Evolutionary conservation across 768 basidiomycete genomes (phyloP).

Genomic region (Podaxis sp.): DNA sequence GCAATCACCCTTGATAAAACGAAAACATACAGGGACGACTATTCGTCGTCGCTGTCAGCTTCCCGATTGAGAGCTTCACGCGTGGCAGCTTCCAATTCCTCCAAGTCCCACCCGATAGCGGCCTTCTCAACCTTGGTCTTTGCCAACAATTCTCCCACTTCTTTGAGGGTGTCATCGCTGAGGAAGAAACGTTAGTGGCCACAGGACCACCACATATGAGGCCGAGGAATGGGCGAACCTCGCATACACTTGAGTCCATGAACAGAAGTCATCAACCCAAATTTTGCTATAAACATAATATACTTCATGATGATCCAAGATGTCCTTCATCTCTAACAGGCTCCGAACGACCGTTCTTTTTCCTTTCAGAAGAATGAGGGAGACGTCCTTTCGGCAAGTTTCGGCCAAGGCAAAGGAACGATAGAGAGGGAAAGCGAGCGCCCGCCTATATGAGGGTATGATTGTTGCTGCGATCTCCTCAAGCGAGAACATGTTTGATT

Average conservation of each 20-base stretch:
- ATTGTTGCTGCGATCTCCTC: slow-evolving; percentile 53
- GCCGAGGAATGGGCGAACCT: slow-evolving; percentile 45
- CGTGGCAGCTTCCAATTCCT: slow-evolving; percentile 61
- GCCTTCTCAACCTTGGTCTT: slow-evolving; percentile 47
- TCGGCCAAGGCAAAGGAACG: slow-evolving; percentile 77
- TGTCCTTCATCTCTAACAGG: slow-evolving; percentile 69
- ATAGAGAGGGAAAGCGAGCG: slow-evolving; percentile 75
- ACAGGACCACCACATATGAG: background rate
- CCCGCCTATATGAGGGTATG: slow-evolving; percentile 68
- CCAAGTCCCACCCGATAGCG: slow-evolving; percentile 69
- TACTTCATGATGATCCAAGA: slow-evolving; percentile 80
- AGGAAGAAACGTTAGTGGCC: slow-evolving; percentile 9
- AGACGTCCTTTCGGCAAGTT: slow-evolving; percentile 65
- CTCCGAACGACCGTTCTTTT: slow-evolving; percentile 62
- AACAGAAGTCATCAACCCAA: slow-evolving; percentile 83
- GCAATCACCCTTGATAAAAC: background rate
- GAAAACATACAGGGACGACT: background rate
- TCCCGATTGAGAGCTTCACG: slow-evolving; percentile 34
- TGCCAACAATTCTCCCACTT: slow-evolving; percentile 44
- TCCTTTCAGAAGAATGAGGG: slow-evolving; percentile 54
- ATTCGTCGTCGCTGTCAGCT: slow-evolving; percentile 75
- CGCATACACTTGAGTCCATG: slow-evolving; percentile 75
- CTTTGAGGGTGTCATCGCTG: slow-evolving; percentile 59
- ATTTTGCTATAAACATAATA: slow-evolving; percentile 89
- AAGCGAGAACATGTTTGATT: slow-evolving; percentile 33